These are phyloP conservation scores for Grosmannia serpens DNA, from an alignment of 2,329 filamentous ascomycete species.

Conservation along the genomic window DNA sequence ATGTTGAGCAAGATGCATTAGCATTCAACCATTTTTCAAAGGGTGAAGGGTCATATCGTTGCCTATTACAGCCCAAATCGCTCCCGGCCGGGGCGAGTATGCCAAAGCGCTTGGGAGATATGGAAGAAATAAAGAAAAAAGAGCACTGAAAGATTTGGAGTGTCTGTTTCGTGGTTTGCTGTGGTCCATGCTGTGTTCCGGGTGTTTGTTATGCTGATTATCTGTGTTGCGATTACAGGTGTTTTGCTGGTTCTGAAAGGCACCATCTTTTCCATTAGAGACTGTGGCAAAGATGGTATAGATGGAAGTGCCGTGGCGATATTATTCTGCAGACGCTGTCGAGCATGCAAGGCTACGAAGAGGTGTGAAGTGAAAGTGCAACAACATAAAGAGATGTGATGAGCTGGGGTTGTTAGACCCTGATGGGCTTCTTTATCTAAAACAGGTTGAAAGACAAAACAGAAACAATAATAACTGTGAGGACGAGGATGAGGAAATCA, in stretches of 20 bases:
- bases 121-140: neutral
- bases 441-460: neutral
- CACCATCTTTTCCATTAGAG: neutral
- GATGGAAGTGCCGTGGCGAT: neutral
- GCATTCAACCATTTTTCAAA: too few species aligned
- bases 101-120: neutral
- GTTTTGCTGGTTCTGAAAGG: neutral
- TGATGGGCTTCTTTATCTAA: too few species aligned
- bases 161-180: neutral
- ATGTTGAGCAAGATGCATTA: neutral
- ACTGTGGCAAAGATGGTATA: too few species aligned
- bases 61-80: neutral
- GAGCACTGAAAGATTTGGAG: neutral
- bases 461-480: too few species aligned
- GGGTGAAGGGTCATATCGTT: neutral
- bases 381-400: too few species aligned
- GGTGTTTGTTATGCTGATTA: neutral
- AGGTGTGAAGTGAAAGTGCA: too few species aligned
- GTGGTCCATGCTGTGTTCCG: neutral
- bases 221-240: neutral
- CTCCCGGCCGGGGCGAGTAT: neutral
- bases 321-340: too few species aligned
- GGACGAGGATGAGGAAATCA: neutral
- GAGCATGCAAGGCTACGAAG: too few species aligned
- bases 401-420: too few species aligned